These are phyloP conservation scores for Meripilus lineatus DNA, from an alignment of 1,284 basidiomycete genomes.

Conservation along the genomic window DNA sequence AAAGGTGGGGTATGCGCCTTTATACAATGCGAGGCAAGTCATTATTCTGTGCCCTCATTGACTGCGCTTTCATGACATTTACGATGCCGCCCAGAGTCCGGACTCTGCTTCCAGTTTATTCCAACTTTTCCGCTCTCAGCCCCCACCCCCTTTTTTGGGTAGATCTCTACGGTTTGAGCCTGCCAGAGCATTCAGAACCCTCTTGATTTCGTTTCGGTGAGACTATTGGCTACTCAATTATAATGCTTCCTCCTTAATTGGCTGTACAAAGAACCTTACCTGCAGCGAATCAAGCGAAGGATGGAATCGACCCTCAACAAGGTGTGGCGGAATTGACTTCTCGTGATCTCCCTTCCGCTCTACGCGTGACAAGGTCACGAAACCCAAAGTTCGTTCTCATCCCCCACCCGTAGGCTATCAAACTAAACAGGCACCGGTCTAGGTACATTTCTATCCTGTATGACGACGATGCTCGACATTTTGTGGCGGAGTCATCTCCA, in stretches of 20 bases:
- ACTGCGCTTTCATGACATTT: slow-evolving; percentile 4
- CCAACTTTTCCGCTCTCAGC: slow-evolving; percentile 46
- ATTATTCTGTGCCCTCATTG: slow-evolving; percentile 6
- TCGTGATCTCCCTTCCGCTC: too few relatives aligned
- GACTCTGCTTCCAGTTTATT: neutral
- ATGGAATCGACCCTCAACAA: too few relatives aligned
- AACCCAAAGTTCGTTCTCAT: too few relatives aligned
- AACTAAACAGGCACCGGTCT: too few relatives aligned
- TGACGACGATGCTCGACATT: slow-evolving; percentile 43
- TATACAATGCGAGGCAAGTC: slow-evolving; percentile 69
- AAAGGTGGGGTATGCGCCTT: slow-evolving; percentile 76
- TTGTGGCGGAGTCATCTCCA: slow-evolving; percentile 1
- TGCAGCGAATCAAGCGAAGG: too few relatives aligned
- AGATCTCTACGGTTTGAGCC: slow-evolving; percentile 68
- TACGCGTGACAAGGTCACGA: too few relatives aligned
- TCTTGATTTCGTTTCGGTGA: slow-evolving; percentile 71
- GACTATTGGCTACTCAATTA: too few relatives aligned
- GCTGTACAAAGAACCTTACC: too few relatives aligned
- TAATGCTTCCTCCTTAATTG: too few relatives aligned
- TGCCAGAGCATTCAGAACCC: slow-evolving; percentile 69
- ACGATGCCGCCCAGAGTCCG: slow-evolving; percentile 57
- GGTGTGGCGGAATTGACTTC: too few relatives aligned
- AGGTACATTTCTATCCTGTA: slow-evolving; percentile 51
- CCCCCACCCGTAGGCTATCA: too few relatives aligned
- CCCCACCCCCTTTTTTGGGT: slow-evolving; percentile 60